Conservation (phyloP, 2,329 filamentous ascomycete genomes). For the Pseudohalonectria lignicola region DNA sequence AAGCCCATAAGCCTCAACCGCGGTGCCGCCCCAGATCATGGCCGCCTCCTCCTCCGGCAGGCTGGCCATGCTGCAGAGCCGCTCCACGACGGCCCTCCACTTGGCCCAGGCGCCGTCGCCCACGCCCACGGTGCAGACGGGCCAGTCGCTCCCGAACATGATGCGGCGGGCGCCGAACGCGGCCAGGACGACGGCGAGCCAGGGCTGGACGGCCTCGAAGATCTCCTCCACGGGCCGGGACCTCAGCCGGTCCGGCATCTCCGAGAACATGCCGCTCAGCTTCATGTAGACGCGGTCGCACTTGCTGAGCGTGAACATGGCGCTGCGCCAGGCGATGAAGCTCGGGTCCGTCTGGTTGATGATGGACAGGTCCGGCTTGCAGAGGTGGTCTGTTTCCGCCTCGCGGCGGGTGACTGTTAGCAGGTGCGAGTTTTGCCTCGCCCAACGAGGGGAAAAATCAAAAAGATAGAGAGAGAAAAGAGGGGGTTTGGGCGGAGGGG, state of each 20-base stretch:
- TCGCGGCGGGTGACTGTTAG: neutral
- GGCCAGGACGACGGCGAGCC: slow-evolving; percentile 61
- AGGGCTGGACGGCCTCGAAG: slow-evolving; percentile 54
- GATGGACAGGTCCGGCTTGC: slow-evolving; percentile 70
- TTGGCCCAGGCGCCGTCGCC: slow-evolving; percentile 51
- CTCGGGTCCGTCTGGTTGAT: slow-evolving; percentile 45
- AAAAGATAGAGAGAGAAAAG: neutral
- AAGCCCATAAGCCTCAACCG: slow-evolving; percentile 57
- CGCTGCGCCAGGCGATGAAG: slow-evolving; percentile 58
- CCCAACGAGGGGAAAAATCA: too few species aligned
- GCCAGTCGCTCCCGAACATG: slow-evolving; percentile 94
- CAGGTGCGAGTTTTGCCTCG: neutral
- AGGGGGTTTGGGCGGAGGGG: neutral
- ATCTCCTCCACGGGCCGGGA: slow-evolving; percentile 40
- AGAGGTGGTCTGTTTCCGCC: slow-evolving; percentile 72
- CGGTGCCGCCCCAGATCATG: slow-evolving; percentile 63
- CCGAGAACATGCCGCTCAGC: slow-evolving; percentile 75
- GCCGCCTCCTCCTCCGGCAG: slow-evolving; percentile 50
- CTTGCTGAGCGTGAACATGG: slow-evolving; percentile 56
- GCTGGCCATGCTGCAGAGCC: slow-evolving; percentile 51
- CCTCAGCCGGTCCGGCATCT: slow-evolving; percentile 52
- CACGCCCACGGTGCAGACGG: slow-evolving; percentile 65
- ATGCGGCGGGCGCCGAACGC: slow-evolving; percentile 61
- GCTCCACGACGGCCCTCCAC: slow-evolving; percentile 64
- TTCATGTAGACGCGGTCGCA: slow-evolving; percentile 72